A percentile compares a stretch with the other conserved stretches of the same genome.
Evolutionary conservation across 2,329 filamentous ascomycete genomes (phyloP).

Genomic region (Emmonsia crescens): DNA sequence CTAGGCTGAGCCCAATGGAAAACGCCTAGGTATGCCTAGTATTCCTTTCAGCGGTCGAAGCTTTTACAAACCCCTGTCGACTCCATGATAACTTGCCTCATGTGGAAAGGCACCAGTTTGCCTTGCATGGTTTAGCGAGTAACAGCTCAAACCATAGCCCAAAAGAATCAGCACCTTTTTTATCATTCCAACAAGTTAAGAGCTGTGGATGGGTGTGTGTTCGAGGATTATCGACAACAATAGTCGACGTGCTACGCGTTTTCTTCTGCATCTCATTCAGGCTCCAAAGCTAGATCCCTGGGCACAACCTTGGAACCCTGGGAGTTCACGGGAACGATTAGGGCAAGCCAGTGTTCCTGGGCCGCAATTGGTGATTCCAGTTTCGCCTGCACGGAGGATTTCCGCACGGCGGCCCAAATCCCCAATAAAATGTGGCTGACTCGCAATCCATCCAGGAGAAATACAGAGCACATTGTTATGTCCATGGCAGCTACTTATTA

Average conservation of each 20-base stretch:
- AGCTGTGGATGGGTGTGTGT: not conserved
- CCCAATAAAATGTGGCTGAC: not conserved
- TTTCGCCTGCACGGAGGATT: not conserved
- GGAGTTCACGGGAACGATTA: not conserved
- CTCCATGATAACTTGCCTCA: not conserved
- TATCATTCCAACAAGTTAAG: no score
- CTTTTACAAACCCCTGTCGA: not conserved
- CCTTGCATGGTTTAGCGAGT: not conserved
- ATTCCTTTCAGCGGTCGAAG: not conserved
- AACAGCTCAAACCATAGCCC: not conserved
- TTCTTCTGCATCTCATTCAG: not conserved
- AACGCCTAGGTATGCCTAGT: not conserved
- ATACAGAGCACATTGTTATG: not conserved
- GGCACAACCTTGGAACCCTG: not conserved
- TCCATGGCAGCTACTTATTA: not conserved
- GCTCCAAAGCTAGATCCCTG: not conserved
- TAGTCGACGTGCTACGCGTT: not conserved
- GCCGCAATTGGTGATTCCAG: not conserved
- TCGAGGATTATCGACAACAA: not conserved
- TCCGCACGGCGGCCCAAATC: not conserved
- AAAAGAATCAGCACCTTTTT: not conserved
- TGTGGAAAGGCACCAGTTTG: not conserved
- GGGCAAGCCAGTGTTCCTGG: not conserved
- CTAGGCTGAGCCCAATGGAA: not conserved
- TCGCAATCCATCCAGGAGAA: not conserved